Evolutionary conservation across 2,329 filamentous ascomycete genomes (phyloP).

Genomic region (Dissoconium aciculare): DNA sequence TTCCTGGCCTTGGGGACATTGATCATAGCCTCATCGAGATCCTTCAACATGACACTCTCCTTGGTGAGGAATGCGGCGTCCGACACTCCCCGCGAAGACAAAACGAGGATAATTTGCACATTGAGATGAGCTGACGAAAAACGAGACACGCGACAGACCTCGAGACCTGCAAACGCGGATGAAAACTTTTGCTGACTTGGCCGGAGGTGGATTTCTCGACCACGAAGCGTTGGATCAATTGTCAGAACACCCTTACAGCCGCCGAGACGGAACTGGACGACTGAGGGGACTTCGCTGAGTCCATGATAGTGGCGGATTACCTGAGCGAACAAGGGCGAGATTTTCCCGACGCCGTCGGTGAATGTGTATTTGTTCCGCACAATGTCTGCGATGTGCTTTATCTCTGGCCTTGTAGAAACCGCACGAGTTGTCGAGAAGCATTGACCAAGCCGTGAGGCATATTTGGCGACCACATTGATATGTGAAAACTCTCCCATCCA

Average conservation of each 20-base stretch:
- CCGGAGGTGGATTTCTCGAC: slow-evolving; percentile 61
- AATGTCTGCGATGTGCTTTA: slow-evolving; percentile 53
- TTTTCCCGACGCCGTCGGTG: slow-evolving; percentile 84
- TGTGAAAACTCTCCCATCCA: slow-evolving; percentile 79
- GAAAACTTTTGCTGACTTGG: slow-evolving; percentile 80
- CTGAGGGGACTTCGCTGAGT: slow-evolving; percentile 53
- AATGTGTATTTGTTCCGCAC: slow-evolving; percentile 56
- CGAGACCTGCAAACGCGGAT: slow-evolving; percentile 54
- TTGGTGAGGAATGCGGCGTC: slow-evolving; percentile 52
- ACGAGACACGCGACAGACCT: slow-evolving; percentile 70
- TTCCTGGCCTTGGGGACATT: slow-evolving; percentile 48
- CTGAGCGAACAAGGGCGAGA: slow-evolving; percentile 62
- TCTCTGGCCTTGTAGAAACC: slow-evolving; percentile 46
- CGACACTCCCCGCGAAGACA: slow-evolving; percentile 61
- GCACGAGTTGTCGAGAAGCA: slow-evolving; percentile 88
- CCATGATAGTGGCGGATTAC: slow-evolving; percentile 59
- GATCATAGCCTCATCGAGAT: slow-evolving; percentile 55
- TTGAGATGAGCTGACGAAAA: slow-evolving; percentile 71
- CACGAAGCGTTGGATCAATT: slow-evolving; percentile 47
- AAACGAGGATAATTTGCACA: slow-evolving; percentile 74
- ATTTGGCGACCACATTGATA: slow-evolving; percentile 75
- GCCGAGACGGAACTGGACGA: slow-evolving; percentile 81
- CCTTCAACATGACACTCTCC: slow-evolving; percentile 50
- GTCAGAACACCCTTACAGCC: slow-evolving; percentile 83
- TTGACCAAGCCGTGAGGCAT: slow-evolving; percentile 77